Evolutionary conservation across 2,329 filamentous ascomycete species (phyloP), one percentile per base, ranked within the genome.

Genomic region (Claviceps maximensis): DNA sequence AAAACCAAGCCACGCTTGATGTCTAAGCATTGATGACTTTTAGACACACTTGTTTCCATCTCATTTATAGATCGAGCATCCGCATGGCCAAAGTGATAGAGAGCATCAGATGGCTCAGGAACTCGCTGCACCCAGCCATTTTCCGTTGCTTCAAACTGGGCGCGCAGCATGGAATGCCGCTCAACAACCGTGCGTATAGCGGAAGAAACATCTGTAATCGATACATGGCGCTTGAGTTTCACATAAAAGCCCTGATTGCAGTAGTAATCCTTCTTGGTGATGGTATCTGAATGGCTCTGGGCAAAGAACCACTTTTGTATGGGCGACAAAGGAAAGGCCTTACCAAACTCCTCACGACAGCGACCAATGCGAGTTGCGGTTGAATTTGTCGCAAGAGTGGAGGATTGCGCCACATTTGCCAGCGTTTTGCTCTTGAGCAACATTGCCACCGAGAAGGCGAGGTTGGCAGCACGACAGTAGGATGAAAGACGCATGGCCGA

Each of bases 401-500:
- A 42, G 10, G 38, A 47, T 8, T 21, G 42, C 10, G 52, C 52
- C 27, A 53, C 40, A n/a, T 29, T 40, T 17, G 40, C 29, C 29
- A 53, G 52, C 8, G 47, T 38, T 23, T 50, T 50, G 47, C 40
- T 40, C n/a, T 41, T 49, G 8, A 53, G 21, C 10, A 53, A 19
- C 25, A 29, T 46, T 7, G 59, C 58, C 23, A 71, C 66, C 0
- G 64, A 62, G 10, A 70, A 53, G 25, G 55, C 50, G 1, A 70
- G 54, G 1, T 60, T 61, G 3, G 61, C 60, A 9, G 62, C 60
- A 10, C 65, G 63, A 36, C 66, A 68, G 4, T 63, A 59, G n/a
- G 76, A 71, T 4, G 67, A 63, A 17, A 73, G 61, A 9, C 67
- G 63, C 62, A 75, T 74, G 2, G 72, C 71, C 2, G 61, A 60